Base-by-base conservation (phyloP, 2,329 filamentous ascomycete genomes). In the Cercospora zeae-maydis region DNA sequence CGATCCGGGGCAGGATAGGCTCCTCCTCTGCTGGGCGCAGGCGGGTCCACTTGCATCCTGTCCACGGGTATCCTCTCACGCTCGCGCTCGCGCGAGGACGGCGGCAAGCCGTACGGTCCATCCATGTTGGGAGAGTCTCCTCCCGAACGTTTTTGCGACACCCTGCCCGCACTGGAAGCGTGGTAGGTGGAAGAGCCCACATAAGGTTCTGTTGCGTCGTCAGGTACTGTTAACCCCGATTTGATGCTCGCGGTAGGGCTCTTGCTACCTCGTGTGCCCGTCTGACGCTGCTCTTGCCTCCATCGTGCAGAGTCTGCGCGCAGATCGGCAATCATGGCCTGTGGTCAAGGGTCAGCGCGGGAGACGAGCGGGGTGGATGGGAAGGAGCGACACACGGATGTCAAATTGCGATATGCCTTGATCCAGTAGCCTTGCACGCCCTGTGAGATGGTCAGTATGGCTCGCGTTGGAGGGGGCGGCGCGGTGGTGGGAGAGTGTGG, bases 321-420 rank as follows among this genome's bases (percentile, higher is more conserved):
- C 71, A 82, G 70, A 68, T 82, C 80, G 69, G 77, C 74, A 63
- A 82, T 79, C 80, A 82, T 82, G 71, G 79, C 78, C 80, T 79
- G 69, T n/a, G 31, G 36, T 36, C 30, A 10, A 3, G 42, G 42
- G 63, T 71, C 57, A 72, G 58, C 36, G 8, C 34, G 5, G 10
- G 14, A n/a, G 9, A 16, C n/a, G 14, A 31, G 24, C 11, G 13
- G 19, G 14, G 11, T 24, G 16, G 4, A 10, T 11, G 10, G 34
- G 27, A 19, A 31, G 33, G 52, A 14, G 16, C 33, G 21, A 73
- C 79, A 60, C 78, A 82, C 80, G 70, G 78, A 75, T 49, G 80
- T 82, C 59, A 82, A 73, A 53, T 79, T 82, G 45, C 80, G 78
- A 71, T 81, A 82, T 36, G 80, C 80, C 59, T 79, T 80, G 68